Base-by-base conservation (phyloP, 2,329 filamentous ascomycete species). In the Harringtonia lauricola region DNA sequence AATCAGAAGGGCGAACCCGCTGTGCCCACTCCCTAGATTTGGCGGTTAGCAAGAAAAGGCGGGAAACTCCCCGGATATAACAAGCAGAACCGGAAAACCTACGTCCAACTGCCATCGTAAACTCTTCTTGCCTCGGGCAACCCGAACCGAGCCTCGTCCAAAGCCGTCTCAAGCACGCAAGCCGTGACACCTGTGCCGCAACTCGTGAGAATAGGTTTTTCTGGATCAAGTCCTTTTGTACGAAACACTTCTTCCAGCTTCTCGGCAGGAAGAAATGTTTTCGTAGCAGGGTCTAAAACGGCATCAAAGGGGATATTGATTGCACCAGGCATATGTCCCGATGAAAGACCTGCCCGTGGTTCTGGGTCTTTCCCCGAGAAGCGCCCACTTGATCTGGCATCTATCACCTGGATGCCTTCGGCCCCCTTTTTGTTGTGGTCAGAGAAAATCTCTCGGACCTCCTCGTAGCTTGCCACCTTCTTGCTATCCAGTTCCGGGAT, bases 101-200 rank as follows among this genome's bases (percentile, higher is more conserved):
- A 94, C 75, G 92, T 96, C 92, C 92, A 98, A 63, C 89, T 95
- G 39, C 92, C 92, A 61, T 98, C 92, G 57, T 98, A 98, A 19
- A 98, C 71, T 57, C 75, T 81, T 52, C 86, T 76, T 43, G 76
- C 75, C 48, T 80, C 73, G 0, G 74, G 64, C 4, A 76, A 68
- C 2, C 83, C 85, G 57, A 79, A 89, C 2, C 80, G 81, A 19
- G 89, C 86, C 61, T 87, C 80, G 26, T 77, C 78, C 43, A 98
- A 65, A 2, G 88, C 92, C 31, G 88, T 83, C 58, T 98, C 92
- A 35, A 98, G 78, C 36, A 95, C 77, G 17, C 86, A 86, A 8
- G 92, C 92, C 12, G 89, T 96, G 41, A 98, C 90, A 29, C 92
- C 92, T 8, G 89, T 95, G 13, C 92, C 92, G 55, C 92, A 98